Evolutionary conservation across 1,284 basidiomycete species (phyloP).

Genomic region (Apiotrichum laibachii): DNA sequence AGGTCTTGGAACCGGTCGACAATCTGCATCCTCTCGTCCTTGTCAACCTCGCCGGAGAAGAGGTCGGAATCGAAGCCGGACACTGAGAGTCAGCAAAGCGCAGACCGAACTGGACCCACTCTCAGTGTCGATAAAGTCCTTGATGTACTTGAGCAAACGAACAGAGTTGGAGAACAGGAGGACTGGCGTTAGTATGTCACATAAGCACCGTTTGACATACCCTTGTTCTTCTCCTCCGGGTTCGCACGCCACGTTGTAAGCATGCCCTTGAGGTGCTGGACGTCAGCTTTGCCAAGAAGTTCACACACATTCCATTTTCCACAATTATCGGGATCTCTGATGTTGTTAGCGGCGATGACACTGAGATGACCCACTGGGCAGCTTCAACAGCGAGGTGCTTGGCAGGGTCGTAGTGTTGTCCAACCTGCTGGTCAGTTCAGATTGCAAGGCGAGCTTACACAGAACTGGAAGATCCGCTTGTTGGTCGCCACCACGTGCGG

Average conservation of each 20-base stretch:
- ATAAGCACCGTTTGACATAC: conserved; percentile 14
- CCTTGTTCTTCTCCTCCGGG: conserved; percentile 48
- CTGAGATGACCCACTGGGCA: conserved; percentile 27
- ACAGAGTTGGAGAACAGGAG: conserved; percentile 54
- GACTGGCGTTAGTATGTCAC: conserved; percentile 32
- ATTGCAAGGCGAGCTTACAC: conserved; percentile 42
- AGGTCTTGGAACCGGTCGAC: conserved; percentile 55
- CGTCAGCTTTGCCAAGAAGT: not conserved
- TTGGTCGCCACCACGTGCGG: conserved; percentile 33
- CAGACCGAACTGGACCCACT: conserved; percentile 23
- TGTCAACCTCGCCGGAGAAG: conserved; percentile 52
- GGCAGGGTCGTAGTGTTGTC: conserved; percentile 28
- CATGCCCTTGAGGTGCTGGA: conserved; percentile 50
- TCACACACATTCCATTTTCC: conserved; percentile 54
- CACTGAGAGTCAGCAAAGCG: conserved; percentile 30
- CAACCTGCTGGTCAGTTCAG: conserved; percentile 23
- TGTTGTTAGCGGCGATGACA: not conserved
- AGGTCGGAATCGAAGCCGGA: conserved; percentile 43
- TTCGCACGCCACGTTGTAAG: conserved; percentile 51
- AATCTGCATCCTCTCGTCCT: conserved; percentile 48
- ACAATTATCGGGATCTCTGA: conserved; percentile 50
- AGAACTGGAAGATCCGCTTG: conserved; percentile 36
- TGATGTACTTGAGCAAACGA: conserved; percentile 53
- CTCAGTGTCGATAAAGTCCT: conserved; percentile 49
- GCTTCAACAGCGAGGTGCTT: conserved; percentile 30